Evolutionary conservation across 352 stramenopile genomes (phyloP).

Genomic region (Blastocystis sp.): DNA sequence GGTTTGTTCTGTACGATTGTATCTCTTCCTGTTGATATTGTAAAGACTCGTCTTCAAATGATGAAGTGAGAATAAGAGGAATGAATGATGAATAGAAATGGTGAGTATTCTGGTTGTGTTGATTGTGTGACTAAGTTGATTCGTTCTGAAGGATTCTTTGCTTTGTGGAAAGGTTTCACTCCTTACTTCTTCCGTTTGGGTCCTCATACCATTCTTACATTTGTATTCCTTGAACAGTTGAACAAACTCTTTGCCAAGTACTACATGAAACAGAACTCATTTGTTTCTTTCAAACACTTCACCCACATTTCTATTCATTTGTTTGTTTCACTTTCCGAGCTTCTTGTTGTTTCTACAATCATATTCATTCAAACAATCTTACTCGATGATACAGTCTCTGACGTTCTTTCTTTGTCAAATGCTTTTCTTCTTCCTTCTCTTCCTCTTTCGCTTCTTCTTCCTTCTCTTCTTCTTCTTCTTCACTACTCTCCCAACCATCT

Average conservation of each 20-base stretch:
- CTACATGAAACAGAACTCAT: slow-evolving; percentile 54
- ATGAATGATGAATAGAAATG: not conserved
- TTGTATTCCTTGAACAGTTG: slow-evolving; percentile 62
- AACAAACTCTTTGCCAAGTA: slow-evolving; percentile 62
- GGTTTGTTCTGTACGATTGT: slow-evolving; percentile 58
- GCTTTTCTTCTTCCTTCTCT: not conserved
- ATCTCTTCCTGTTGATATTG: slow-evolving; percentile 62
- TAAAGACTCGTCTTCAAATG: slow-evolving; percentile 62
- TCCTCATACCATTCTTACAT: slow-evolving; percentile 63
- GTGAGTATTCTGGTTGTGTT: slow-evolving; percentile 26
- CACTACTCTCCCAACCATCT: slow-evolving; percentile 34
- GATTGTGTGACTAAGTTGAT: slow-evolving; percentile 49
- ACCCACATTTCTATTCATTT: not conserved
- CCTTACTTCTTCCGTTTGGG: slow-evolving; percentile 63
- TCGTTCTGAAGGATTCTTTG: slow-evolving; percentile 53
- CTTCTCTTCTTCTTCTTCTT: not conserved
- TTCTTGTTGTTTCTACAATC: slow-evolving; percentile 12
- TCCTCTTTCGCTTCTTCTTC: not conserved
- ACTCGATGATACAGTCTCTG: not conserved
- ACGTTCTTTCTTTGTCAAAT: not conserved
- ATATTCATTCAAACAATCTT: not conserved
- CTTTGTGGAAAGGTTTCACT: slow-evolving; percentile 62
- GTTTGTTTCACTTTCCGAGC: not conserved
- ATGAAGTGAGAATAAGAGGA: not conserved
- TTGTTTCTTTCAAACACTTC: not conserved